phyloP scores from a whole-genome alignment of 164 flowering plant genomes.

The Dillenia turbinata region DNA sequence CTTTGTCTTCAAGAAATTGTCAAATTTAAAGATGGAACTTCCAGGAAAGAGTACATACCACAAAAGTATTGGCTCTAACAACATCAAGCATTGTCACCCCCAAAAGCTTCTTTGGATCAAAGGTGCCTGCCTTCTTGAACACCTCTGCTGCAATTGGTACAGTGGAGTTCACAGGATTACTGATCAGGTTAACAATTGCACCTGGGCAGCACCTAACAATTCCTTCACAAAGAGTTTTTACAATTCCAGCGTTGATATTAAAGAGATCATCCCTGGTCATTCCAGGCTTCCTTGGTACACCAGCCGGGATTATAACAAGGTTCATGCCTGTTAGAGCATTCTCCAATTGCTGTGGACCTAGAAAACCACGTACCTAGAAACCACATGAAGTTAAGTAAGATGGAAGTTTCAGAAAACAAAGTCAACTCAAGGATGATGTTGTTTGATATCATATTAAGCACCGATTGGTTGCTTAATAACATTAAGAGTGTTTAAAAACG shows the following conservation, averaged over 20 bases:
- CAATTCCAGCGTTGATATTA: constrained; percentile 98
- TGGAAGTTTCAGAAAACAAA: no score
- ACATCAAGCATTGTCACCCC: constrained; percentile 86
- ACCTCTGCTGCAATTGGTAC: constrained; percentile 86
- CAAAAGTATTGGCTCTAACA: constrained; percentile 84
- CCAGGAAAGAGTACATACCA: constrained; percentile 37
- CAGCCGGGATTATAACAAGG: constrained; percentile 95
- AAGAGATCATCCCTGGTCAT: constrained; percentile 99
- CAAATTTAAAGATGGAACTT: no score
- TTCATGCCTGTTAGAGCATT: constrained; percentile 94
- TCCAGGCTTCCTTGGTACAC: constrained; percentile 98
- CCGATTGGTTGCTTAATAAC: no score
- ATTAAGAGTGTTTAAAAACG: no score
- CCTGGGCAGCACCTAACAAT: constrained; percentile 80
- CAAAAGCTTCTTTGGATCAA: constrained; percentile 60
- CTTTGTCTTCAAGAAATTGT: no score
- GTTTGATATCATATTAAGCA: no score
- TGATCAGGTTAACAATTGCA: constrained; percentile 70
- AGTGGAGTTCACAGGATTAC: constrained; percentile 83
- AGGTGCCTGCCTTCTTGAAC: constrained; percentile 77
- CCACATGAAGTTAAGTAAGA: not conserved
- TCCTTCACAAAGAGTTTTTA: constrained; percentile 85
- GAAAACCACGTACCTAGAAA: constrained; percentile 86
- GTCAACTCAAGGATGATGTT: no score
- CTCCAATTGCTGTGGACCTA: constrained; percentile 78